phyloP scores from a whole-genome alignment of 2,329 filamentous ascomycete genomes.

The Penicillium verrucosum region DNA sequence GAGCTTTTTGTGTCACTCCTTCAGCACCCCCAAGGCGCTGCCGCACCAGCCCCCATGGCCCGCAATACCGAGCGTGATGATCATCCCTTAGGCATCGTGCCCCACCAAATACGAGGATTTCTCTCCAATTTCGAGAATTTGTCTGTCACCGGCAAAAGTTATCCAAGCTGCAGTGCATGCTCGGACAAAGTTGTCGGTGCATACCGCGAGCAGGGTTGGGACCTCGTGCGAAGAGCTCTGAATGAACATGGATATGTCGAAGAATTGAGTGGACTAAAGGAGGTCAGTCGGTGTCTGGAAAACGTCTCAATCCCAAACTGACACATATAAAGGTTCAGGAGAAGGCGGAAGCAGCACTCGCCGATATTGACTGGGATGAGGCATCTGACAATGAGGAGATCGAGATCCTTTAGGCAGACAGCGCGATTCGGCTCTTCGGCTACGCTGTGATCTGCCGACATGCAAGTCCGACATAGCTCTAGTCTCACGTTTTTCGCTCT shows the following conservation, averaged over 20 bases:
- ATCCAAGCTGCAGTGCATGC: slow-evolving; percentile 62
- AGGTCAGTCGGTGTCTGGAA: slow-evolving; percentile 38
- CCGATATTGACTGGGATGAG: slow-evolving; percentile 47
- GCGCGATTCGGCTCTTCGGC: not conserved
- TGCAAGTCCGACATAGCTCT: slow-evolving; percentile 16
- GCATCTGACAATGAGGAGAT: slow-evolving; percentile 39
- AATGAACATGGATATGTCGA: slow-evolving; percentile 63
- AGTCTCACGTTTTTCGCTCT: slow-evolving; percentile 58
- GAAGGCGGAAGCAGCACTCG: slow-evolving; percentile 45
- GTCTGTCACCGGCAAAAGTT: slow-evolving; percentile 55
- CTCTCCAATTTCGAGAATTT: slow-evolving; percentile 59
- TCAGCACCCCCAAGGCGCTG: slow-evolving; percentile 67
- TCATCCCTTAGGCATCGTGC: slow-evolving; percentile 53
- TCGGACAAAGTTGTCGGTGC: slow-evolving; percentile 53
- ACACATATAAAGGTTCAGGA: slow-evolving; percentile 39
- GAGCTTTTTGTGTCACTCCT: slow-evolving; percentile 84
- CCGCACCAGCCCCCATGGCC: slow-evolving; percentile 39
- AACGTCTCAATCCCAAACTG: not conserved
- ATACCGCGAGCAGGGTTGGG: slow-evolving; percentile 57
- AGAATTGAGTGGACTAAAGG: slow-evolving; percentile 59
- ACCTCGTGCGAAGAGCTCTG: slow-evolving; percentile 58
- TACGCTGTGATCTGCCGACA: not conserved
- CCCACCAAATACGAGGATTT: slow-evolving; percentile 63
- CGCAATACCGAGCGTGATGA: slow-evolving; percentile 34
- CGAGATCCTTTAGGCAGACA: slow-evolving; percentile 20